Evolutionary conservation across 225 moss, liverwort and hornwort genomes (phyloP).

Genomic region (Bryoerythrophyllum caledonicum): DNA sequence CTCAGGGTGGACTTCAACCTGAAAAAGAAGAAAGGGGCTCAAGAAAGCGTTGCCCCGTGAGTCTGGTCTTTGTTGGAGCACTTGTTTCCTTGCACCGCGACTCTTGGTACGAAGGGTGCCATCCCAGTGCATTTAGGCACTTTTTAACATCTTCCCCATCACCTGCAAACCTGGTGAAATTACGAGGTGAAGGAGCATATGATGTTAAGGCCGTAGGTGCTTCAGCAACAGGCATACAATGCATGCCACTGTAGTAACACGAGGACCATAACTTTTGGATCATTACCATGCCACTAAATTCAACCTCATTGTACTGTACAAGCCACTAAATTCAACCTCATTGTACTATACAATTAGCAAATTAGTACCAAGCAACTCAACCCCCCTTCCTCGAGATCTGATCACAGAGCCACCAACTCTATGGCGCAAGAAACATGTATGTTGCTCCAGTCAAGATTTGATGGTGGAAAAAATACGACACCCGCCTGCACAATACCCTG

Average conservation of each 20-base stretch:
- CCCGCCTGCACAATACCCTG: constrained; percentile 2
- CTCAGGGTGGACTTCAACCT: constrained; percentile 14
- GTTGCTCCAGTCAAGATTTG: constrained; percentile 12
- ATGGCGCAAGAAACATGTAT: constrained; percentile 32
- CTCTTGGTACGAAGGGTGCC: background rate
- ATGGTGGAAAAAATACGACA: constrained; percentile 7
- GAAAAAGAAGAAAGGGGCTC: constrained; percentile 15
- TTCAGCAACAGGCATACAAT: background rate
- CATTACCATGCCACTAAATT: background rate
- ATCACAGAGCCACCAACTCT: constrained; percentile 32
- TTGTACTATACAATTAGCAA: background rate
- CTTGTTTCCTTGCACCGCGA: constrained; percentile 16
- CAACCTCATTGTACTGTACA: background rate
- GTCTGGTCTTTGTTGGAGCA: background rate
- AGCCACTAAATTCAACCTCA: background rate
- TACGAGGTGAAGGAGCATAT: too few species aligned
- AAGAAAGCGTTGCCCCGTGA: constrained; percentile 19
- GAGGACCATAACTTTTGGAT: background rate
- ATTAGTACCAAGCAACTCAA: constrained; percentile 21
- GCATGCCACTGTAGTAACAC: background rate
- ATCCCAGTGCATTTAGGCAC: background rate
- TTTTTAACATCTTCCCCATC: background rate
- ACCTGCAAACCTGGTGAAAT: too few species aligned
- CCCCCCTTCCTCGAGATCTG: constrained; percentile 1
- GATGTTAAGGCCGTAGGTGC: too few species aligned